Evolutionary conservation across 2,329 filamentous ascomycete species (phyloP).

Genomic region (Verticillium isaacii): DNA sequence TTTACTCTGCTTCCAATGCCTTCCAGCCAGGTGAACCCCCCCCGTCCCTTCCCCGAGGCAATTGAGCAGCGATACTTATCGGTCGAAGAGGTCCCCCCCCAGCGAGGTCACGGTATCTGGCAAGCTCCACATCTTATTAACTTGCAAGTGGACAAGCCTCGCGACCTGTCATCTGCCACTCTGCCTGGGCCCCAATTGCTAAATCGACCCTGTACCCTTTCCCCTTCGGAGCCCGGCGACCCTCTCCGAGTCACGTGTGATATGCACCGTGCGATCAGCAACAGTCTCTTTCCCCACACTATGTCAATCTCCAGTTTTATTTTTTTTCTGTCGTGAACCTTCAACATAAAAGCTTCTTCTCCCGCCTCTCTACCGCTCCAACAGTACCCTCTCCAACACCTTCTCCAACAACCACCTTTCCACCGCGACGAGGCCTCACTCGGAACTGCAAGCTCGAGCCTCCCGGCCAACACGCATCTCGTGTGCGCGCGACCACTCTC

Average conservation of each 20-base stretch:
- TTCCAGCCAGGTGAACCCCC: no score
- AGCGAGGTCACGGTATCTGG: background rate
- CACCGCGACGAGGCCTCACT: background rate
- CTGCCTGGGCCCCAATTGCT: background rate
- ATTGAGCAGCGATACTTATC: no score
- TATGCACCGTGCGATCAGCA: background rate
- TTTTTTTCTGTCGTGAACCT: conserved; percentile 16
- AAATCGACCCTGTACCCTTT: background rate
- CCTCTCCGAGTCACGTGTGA: background rate
- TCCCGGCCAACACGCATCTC: background rate
- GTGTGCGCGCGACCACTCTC: background rate
- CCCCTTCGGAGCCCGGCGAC: background rate
- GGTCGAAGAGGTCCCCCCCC: no score
- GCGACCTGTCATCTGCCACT: background rate
- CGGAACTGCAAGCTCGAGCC: background rate
- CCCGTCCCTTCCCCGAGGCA: no score
- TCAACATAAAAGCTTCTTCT: conserved; percentile 4
- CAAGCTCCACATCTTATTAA: background rate
- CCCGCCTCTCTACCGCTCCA: conserved; percentile 13
- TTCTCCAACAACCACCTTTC: conserved; percentile 1
- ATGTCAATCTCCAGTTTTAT: background rate
- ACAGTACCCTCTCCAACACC: conserved; percentile 1
- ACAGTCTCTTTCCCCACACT: background rate
- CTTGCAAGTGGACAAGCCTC: no score
- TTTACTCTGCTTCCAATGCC: no score